These are phyloP conservation scores for Friedmanniomyces simplex DNA, from an alignment of 495 filamentous ascomycete species.

Conservation along the genomic window DNA sequence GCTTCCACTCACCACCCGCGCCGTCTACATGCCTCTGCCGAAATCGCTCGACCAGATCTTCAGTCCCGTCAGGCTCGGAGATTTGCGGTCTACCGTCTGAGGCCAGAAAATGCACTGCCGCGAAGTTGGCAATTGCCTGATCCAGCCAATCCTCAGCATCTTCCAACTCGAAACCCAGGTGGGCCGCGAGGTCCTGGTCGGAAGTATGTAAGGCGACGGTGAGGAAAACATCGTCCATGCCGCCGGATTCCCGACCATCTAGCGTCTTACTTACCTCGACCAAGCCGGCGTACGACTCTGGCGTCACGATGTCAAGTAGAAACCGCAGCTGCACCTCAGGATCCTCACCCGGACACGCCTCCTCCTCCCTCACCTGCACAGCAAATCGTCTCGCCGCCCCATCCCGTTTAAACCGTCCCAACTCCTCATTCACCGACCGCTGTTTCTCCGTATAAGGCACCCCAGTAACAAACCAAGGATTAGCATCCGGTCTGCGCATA, in stretches of 20 bases:
- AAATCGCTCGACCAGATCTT: background rate
- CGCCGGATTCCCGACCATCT: background rate
- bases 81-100: background rate
- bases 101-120: background rate
- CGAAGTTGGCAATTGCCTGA: background rate
- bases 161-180: background rate
- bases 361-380: background rate
- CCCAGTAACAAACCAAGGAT: background rate
- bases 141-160: background rate
- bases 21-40: background rate
- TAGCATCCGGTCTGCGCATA: background rate
- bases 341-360: background rate
- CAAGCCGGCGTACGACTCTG: background rate
- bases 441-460: background rate
- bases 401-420: background rate
- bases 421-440: background rate
- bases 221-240: background rate
- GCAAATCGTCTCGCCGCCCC: no score
- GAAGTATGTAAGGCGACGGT: background rate
- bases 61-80: background rate
- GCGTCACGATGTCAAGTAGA: background rate
- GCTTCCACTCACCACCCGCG: background rate
- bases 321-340: background rate
- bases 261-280: background rate
- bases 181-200: background rate